These are phyloP conservation scores for Chrysoporthe austroafricana DNA, from an alignment of 2,329 filamentous ascomycete species.

Conservation along the genomic window DNA sequence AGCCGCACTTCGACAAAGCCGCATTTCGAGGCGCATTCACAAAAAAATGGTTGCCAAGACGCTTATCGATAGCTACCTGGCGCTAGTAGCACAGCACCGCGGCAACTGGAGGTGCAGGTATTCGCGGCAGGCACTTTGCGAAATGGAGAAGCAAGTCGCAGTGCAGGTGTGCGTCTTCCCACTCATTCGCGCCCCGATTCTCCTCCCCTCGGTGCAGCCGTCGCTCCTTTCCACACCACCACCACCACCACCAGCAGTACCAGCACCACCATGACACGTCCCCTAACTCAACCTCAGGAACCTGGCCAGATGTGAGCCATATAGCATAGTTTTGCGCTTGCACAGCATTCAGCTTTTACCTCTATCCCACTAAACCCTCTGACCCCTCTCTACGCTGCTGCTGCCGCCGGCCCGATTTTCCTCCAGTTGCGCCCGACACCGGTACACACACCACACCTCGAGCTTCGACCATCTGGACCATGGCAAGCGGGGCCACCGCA, in stretches of 20 bases:
- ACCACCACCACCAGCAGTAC: slow-evolving; percentile 16
- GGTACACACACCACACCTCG: not conserved
- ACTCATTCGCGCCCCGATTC: slow-evolving; percentile 10
- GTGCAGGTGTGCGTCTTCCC: slow-evolving; percentile 3
- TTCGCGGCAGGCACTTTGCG: slow-evolving; percentile 4
- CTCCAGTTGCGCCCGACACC: slow-evolving; percentile 23
- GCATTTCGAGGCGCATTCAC: not conserved
- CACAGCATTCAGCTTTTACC: slow-evolving; percentile 9
- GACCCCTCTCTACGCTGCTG: not conserved
- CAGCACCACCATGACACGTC: slow-evolving; percentile 13
- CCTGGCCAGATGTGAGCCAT: slow-evolving; percentile 24
- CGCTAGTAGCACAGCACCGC: not conserved
- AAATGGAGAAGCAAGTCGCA: slow-evolving; percentile 6
- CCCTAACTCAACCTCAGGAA: not conserved
- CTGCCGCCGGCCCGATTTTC: not conserved
- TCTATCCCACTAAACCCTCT: not conserved
- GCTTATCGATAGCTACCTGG: slow-evolving; percentile 9
- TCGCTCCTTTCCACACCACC: slow-evolving; percentile 17
- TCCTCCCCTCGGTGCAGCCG: slow-evolving; percentile 9
- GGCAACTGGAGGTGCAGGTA: not conserved
- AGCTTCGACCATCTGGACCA: slow-evolving; percentile 34
- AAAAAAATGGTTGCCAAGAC: slow-evolving; percentile 4
- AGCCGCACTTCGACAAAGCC: too few relatives aligned
- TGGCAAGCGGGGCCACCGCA: slow-evolving; percentile 56
- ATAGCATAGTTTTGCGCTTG: slow-evolving; percentile 16